These are phyloP conservation scores for Luvunga scandens DNA, from an alignment of 345 rosid species.

Conservation along the genomic window DNA sequence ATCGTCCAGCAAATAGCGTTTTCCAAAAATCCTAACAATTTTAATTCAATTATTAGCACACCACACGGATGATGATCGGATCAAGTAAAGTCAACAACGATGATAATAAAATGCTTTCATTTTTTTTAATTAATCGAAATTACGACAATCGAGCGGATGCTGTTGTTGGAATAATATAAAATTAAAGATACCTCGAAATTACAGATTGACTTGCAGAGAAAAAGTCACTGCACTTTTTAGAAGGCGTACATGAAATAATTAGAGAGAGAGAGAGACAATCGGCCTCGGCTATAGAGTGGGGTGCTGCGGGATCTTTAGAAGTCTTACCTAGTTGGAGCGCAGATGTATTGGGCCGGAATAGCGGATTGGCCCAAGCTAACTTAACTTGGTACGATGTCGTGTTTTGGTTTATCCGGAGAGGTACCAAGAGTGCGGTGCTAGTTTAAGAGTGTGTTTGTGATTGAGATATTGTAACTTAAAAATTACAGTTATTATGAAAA, in stretches of 20 bases:
- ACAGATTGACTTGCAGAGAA: not conserved
- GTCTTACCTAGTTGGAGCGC: not conserved
- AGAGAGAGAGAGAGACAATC: too few relatives aligned
- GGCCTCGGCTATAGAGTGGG: not conserved
- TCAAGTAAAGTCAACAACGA: not conserved
- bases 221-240: not conserved
- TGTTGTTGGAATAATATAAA: not conserved
- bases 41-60: not conserved
- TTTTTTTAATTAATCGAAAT: not conserved
- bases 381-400: too few relatives aligned
- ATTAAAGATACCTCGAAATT: not conserved
- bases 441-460: too few relatives aligned
- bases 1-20: not conserved
- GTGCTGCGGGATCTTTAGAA: not conserved
- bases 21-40: slow-evolving; percentile 3
- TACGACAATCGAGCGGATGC: not conserved
- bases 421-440: too few relatives aligned
- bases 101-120: not conserved
- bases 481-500: too few relatives aligned
- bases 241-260: not conserved
- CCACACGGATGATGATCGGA: not conserved
- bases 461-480: too few relatives aligned
- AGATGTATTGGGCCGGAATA: not conserved
- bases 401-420: too few relatives aligned
- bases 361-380: not conserved